Evolutionary conservation across 2,329 filamentous ascomycete genomes (phyloP).

Genomic region (Byssochlamys sp.): DNA sequence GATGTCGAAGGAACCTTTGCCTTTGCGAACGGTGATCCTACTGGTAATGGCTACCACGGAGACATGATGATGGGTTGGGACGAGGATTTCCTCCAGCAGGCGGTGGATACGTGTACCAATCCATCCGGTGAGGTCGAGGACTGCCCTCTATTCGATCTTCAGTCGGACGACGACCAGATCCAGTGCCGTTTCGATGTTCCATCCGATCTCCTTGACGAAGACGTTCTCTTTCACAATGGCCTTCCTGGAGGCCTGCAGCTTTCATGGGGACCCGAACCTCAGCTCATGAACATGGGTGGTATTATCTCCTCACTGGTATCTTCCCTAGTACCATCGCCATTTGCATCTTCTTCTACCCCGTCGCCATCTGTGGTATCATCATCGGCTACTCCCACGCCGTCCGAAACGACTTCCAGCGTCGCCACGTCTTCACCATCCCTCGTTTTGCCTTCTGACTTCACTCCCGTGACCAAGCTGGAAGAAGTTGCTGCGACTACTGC

Average conservation of each 20-base stretch:
- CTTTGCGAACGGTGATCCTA: slow-evolving; percentile 66
- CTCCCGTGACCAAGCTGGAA: slow-evolving; percentile 15
- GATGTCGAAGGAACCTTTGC: slow-evolving; percentile 60
- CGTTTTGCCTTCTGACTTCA: slow-evolving; percentile 6
- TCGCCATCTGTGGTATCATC: slow-evolving; percentile 1
- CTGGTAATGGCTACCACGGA: slow-evolving; percentile 65
- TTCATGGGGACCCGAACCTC: slow-evolving; percentile 15
- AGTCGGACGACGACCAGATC: slow-evolving; percentile 45
- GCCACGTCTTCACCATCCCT: not conserved
- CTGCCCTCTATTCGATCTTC: slow-evolving; percentile 65
- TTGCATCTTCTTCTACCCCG: slow-evolving; percentile 2
- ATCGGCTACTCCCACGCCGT: slow-evolving; percentile 4
- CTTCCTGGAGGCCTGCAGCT: slow-evolving; percentile 59
- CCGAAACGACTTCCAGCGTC: not conserved
- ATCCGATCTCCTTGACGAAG: slow-evolving; percentile 45
- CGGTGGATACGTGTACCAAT: slow-evolving; percentile 67
- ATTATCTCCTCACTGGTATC: not conserved
- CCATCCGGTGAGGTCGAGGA: slow-evolving; percentile 58
- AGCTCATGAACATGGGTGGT: slow-evolving; percentile 1
- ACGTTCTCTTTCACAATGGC: slow-evolving; percentile 47
- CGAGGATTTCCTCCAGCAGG: slow-evolving; percentile 55
- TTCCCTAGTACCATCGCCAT: not conserved
- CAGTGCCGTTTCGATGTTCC: slow-evolving; percentile 58
- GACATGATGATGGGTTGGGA: slow-evolving; percentile 80
- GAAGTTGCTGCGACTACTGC: not conserved